Evolutionary conservation across 495 filamentous ascomycete species (phyloP), one percentile per base, ranked within the genome.

Genomic region (Neurospora intermedia): DNA sequence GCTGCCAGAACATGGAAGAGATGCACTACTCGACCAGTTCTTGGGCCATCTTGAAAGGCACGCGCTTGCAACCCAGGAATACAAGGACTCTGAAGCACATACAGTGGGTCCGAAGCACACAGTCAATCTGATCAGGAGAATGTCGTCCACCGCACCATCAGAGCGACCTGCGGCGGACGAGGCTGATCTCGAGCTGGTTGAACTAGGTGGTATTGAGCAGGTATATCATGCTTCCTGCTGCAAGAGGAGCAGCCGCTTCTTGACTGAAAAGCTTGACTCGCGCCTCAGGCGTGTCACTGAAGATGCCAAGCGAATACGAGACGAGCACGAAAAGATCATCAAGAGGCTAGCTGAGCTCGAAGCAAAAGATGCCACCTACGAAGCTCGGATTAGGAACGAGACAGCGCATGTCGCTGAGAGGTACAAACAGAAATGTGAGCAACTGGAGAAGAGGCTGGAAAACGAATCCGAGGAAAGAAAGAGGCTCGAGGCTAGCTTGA

Each of bases 151-250:
- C 0, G 59, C 74, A 3, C 77, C 82, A 1, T 72, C 73, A 0
- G 43, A 43, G 3, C 77, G 83, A 7, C 83, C 82, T 0, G 69
- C 73, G 2, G 81, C 80, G 23, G 75, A 75, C 23, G 69, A 80
- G 13, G 80, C 83, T 23, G 78, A 80, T 38, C 73, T 69, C 3
- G 77, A 79, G 69, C 77, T 85, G 1, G 76, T 77, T 7, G 80
- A 81, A 35, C 75, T 85, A 6, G 83, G 83, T 1, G 83, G 83
- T 9, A 72, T 84, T 3, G 81, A 84, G 7, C 83, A 85, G 73
- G 74, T 84, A 8, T 85, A 85, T 74, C 82, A 84, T 74, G 78
- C 76, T 4, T 62, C 71, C 0, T 84, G 82, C 76, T 85, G 83
- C 74, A 81, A 79, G 40, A 80, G 74, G 70, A 79, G 74, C 71